Evolutionary conservation across 495 filamentous ascomycete genomes (phyloP).

Genomic region (Umbilicaria muhlenbergii): DNA sequence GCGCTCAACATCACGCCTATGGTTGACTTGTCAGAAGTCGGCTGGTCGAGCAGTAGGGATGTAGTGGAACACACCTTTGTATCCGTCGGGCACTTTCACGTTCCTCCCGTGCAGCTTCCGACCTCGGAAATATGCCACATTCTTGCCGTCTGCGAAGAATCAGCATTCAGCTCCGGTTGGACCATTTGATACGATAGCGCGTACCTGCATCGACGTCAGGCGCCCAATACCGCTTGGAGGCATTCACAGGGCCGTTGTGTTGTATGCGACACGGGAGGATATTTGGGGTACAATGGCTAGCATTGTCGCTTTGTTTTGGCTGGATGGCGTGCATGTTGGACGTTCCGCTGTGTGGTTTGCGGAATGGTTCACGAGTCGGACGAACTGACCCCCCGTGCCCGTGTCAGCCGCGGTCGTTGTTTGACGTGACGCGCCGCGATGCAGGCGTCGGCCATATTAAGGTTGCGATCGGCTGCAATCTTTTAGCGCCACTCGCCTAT

Average conservation of each 20-base stretch:
- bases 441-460: too few relatives aligned
- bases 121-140: constrained; percentile 64
- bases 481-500: too few relatives aligned
- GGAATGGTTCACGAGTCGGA: too few relatives aligned
- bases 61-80: constrained; percentile 38
- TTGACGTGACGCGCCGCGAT: too few relatives aligned
- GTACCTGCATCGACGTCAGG: constrained; percentile 32
- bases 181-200: neutral
- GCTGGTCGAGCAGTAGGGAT: neutral
- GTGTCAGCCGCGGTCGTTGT: too few relatives aligned
- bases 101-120: constrained; percentile 58
- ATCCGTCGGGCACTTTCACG: constrained; percentile 56
- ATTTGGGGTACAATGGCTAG: constrained; percentile 46
- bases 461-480: too few relatives aligned
- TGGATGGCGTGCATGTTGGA: too few relatives aligned
- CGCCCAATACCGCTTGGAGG: constrained; percentile 56
- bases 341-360: too few relatives aligned
- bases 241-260: constrained; percentile 56
- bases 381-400: too few relatives aligned
- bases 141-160: constrained; percentile 24
- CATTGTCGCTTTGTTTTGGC: neutral
- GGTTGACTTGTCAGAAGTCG: neutral
- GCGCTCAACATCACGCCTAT: constrained; percentile 26
- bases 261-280: constrained; percentile 75
- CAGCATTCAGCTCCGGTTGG: neutral